Evolutionary conservation across 2,329 filamentous ascomycete genomes (phyloP), one percentile per base, ranked within the genome.

Genomic region (Fonsecaea multimorphosa): DNA sequence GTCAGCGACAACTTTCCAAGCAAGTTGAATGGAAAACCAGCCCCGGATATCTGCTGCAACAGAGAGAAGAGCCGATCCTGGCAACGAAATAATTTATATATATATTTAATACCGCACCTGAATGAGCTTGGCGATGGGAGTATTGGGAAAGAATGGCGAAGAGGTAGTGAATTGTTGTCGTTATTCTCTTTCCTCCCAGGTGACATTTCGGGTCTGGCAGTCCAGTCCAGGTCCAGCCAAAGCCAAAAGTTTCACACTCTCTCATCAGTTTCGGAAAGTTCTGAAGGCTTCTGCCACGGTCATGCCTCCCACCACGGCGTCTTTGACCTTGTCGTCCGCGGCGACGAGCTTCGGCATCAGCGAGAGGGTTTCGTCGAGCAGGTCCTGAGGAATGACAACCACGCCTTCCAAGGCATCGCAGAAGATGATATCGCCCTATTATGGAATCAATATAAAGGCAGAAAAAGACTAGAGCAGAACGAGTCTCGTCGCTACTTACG

Each of bases 391-490:
- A 64, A 93, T 89, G 31, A 86, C 82, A 12, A 91, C 89, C 1
- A 90, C 85, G 0, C 89, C 90, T 69, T 91, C 90, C n/a, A 80
- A 78, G 3, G 86, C 83, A 74, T 93, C 91, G 63, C 86, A 85
- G 76, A 91, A 88, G 53, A 91, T 81, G 40, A 92, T 82, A 75
- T 93, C 91, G 7, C 89, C 88, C 79, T 75, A 56, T 29, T 8
- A 12, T 22, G 2, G 11, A n/a, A 53, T 64, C 40, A 63, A 55
- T 19, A 11, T 19, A 11, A 52, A 46, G 51, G 11, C 19, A 29
- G 32, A 16, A 44, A 6, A 6, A 53, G 38, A 19, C 8, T 11
- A n/a, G 1, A 2, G 38, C 12, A n/a, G 19, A n/a, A 38, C 7
- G 8, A 0, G 22, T 22, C 38, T 8, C 11, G n/a, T 14, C 11